phyloP scores from a whole-genome alignment of 371 early-diverging fungal species.

The Mortierella polycephala region DNA sequence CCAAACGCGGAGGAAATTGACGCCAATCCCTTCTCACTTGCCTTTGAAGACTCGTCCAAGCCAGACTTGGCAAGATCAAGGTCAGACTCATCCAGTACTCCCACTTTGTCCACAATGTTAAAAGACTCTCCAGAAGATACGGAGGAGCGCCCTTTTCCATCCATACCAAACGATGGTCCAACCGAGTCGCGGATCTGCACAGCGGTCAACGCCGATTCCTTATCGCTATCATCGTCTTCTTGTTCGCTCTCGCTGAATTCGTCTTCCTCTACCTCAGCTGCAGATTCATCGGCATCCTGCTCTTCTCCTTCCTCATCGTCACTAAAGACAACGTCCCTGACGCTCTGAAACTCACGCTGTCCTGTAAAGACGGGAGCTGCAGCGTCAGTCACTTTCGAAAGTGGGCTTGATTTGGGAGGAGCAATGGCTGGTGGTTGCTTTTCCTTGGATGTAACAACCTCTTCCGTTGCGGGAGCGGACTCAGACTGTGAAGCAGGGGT shows the following conservation, averaged over 20 bases:
- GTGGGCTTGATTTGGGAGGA: neutral
- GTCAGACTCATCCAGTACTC: slow-evolving; percentile 18
- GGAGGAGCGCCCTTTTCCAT: slow-evolving; percentile 1
- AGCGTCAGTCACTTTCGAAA: neutral
- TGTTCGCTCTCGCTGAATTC: slow-evolving; percentile 15
- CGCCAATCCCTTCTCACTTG: too few species aligned
- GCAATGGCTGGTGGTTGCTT: neutral
- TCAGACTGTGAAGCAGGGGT: neutral
- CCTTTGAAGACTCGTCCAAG: slow-evolving; percentile 5
- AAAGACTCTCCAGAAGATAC: slow-evolving; percentile 25
- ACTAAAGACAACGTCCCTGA: slow-evolving; percentile 6
- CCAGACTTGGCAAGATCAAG: slow-evolving; percentile 20
- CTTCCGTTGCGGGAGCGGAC: neutral
- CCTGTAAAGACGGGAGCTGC: neutral
- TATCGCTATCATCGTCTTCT: slow-evolving; percentile 42
- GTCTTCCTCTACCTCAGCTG: neutral
- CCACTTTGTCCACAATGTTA: slow-evolving; percentile 26
- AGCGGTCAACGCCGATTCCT: slow-evolving; percentile 50
- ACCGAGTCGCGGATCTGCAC: slow-evolving; percentile 8
- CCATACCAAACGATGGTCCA: neutral
- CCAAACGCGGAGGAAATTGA: slow-evolving; percentile 9
- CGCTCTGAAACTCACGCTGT: neutral
- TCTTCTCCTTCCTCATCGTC: slow-evolving; percentile 22
- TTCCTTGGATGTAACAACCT: neutral
- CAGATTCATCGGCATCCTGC: slow-evolving; percentile 4